Base-by-base conservation (phyloP, 2,329 filamentous ascomycete genomes). In the Periconia macrospinosa region DNA sequence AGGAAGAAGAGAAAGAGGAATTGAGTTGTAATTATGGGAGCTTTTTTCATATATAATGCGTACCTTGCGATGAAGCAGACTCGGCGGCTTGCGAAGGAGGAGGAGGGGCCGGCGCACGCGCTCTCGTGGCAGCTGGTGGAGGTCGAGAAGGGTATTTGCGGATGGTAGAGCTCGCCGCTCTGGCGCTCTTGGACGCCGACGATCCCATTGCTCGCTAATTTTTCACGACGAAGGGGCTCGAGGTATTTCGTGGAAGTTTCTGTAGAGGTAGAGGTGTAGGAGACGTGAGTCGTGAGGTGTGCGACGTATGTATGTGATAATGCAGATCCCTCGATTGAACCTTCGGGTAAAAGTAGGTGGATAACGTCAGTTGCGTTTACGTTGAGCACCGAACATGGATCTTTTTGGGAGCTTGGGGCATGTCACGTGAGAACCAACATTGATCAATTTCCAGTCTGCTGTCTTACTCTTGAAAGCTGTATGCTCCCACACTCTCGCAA, bases 91-190 rank as follows among this genome's bases (percentile, higher is more conserved):
- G 23, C 23, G 23, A 27, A 27, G 23, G 23, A 37, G 33, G 33
- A 37, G 33, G 33, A 13, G 33, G 33, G 11, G 33, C 11, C 15
- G 33, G 11, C 11, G 33, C 33, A 10, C 33, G 33, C 15, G 33
- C 33, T 37, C 33, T 13, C 15, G 33, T 37, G 11, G 33, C 33
- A 14, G 33, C 33, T 37, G 33, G 66, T 17, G 78, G 70, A 13
- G 78, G 66, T 42, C 79, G 75, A 51, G 79, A 78, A 2, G 83
- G 83, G 59, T 85, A 86, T 73, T 84, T 80, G 49, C 83, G 80
- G 23, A 78, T 73, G 52, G 78, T 78, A 33, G 78, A 74, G 41
- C 78, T 76, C 8, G 79, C 80, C 52, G 80, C 78, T 14, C 76
- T 76, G 10, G 76, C 77, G 37, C 78, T 78, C 73, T 86, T 86